phyloP scores from a whole-genome alignment of 169 alveolate genomes.

The Condylostoma magnum region DNA sequence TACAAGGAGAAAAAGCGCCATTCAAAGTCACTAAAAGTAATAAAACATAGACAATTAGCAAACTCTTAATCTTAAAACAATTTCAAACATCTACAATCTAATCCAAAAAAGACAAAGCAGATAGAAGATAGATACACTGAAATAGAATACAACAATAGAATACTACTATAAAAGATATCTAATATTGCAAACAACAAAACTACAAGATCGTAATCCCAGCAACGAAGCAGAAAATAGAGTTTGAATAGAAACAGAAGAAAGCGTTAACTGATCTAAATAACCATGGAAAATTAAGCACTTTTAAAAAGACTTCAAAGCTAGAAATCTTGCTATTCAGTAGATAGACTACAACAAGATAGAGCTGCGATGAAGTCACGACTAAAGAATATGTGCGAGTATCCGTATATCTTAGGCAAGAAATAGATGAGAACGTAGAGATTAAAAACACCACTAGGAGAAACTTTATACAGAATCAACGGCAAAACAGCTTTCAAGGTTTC shows the following conservation, averaged over 20 bases:
- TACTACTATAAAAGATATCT: constrained; percentile 50
- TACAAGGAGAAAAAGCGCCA: too few relatives aligned
- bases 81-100: constrained; percentile 9
- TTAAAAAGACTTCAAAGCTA: constrained; percentile 49
- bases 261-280: constrained; percentile 47
- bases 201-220: not conserved
- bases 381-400: constrained; percentile 55
- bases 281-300: constrained; percentile 53
- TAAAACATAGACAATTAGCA: too few relatives aligned
- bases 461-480: too few relatives aligned
- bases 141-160: constrained; percentile 52
- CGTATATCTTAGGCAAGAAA: constrained; percentile 34
- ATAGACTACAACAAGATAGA: constrained; percentile 52
- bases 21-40: too few relatives aligned
- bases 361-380: constrained; percentile 33
- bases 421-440: not conserved
- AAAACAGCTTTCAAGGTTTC: too few relatives aligned
- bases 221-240: constrained; percentile 16
- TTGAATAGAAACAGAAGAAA: constrained; percentile 47
- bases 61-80: too few relatives aligned
- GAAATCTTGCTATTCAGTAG: constrained; percentile 39
- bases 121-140: constrained; percentile 51
- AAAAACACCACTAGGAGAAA: not conserved
- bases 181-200: constrained; percentile 29
- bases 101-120: constrained; percentile 40